Percentiles rank a stretch among this genome's conserved stretches.
phyloP scores from a whole-genome alignment of 2,329 filamentous ascomycete genomes.

The Hymenoscyphus albidus region DNA sequence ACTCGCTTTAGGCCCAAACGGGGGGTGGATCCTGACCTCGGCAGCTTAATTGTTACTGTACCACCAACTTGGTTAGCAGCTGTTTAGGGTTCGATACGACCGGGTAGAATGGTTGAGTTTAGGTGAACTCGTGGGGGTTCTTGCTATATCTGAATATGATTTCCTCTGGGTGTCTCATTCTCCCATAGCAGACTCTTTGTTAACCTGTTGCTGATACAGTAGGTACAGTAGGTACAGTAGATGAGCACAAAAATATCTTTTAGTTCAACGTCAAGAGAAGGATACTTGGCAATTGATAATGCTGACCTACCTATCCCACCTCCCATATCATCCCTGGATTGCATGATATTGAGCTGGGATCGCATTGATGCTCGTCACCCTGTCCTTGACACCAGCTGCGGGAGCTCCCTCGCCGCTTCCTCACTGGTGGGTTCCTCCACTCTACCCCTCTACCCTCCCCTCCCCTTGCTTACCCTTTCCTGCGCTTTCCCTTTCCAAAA shows the following conservation, averaged over 20 bases:
- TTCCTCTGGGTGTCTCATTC: too few species aligned
- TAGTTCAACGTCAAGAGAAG: not conserved
- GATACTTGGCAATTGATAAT: not conserved
- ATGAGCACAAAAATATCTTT: too few species aligned
- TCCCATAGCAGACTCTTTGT: too few species aligned
- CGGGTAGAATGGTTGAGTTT: not conserved
- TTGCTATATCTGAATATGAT: too few species aligned
- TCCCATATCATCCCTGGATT: constrained; percentile 4
- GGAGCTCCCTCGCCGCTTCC: constrained; percentile 1
- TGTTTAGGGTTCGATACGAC: not conserved
- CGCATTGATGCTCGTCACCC: not conserved
- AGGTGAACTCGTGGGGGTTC: not conserved
- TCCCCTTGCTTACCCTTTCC: constrained; percentile 2
- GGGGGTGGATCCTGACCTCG: not conserved
- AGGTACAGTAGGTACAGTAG: too few species aligned
- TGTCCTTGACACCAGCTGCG: constrained; percentile 6
- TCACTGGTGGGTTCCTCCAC: not conserved
- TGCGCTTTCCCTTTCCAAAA: constrained; percentile 5
- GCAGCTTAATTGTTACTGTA: not conserved
- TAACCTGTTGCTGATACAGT: too few species aligned
- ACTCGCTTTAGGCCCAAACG: not conserved
- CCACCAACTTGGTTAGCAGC: not conserved
- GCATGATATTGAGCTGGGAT: constrained; percentile 13
- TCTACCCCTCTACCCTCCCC: not conserved
- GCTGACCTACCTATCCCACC: not conserved